Conservation (phyloP, 805 yeast species). For the Yamadazyma sp. region DNA sequence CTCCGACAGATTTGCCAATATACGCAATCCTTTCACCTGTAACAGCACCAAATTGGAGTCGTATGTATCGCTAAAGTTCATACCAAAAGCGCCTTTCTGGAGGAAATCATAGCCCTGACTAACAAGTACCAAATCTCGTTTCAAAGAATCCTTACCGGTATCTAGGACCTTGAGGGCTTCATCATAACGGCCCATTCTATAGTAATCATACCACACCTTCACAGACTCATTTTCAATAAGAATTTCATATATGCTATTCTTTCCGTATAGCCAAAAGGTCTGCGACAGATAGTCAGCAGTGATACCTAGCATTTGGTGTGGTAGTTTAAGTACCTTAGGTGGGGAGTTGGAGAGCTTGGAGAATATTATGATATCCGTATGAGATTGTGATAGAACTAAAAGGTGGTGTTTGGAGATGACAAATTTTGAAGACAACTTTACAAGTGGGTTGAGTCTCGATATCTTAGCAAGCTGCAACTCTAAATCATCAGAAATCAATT, state of each 20-base stretch:
- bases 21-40: slow-evolving; percentile 41
- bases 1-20: slow-evolving; percentile 60
- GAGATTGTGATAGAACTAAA: slow-evolving; percentile 19
- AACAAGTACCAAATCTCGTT: slow-evolving; percentile 31
- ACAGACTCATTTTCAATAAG: slow-evolving; percentile 65
- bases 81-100: slow-evolving; percentile 35
- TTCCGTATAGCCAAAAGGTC: slow-evolving; percentile 79
- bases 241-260: slow-evolving; percentile 64
- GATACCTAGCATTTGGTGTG: slow-evolving; percentile 25
- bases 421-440: slow-evolving; percentile 13
- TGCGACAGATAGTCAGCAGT: slow-evolving; percentile 29
- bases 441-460: slow-evolving; percentile 12
- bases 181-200: slow-evolving; percentile 50
- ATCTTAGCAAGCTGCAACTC: slow-evolving; percentile 24
- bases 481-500: slow-evolving; percentile 30
- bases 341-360: slow-evolving; percentile 29
- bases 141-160: slow-evolving; percentile 16
- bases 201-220: slow-evolving; percentile 66
- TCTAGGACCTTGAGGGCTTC: slow-evolving; percentile 54
- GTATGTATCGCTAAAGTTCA: slow-evolving; percentile 19
- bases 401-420: slow-evolving; percentile 33
- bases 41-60: slow-evolving; percentile 17
- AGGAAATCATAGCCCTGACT: slow-evolving; percentile 40
- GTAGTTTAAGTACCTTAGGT: slow-evolving; percentile 11
- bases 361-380: slow-evolving; percentile 22